Conservation (phyloP, 1,139 yeast genomes). For the Taiozyma sp. region DNA sequence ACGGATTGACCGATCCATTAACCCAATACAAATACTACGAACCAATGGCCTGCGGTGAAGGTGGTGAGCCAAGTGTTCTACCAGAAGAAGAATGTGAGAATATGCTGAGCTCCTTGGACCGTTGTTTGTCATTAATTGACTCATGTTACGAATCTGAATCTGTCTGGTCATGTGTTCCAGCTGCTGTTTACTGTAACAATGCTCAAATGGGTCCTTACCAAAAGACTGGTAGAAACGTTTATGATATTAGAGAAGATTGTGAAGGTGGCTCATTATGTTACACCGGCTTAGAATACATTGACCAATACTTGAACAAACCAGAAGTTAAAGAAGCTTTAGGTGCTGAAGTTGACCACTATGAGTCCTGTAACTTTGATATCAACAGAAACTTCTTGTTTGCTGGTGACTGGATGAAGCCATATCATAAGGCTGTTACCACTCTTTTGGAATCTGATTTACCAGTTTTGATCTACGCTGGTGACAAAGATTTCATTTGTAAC, state of each 20-base stretch:
- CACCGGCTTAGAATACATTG: slow-evolving; percentile 61
- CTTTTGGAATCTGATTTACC: slow-evolving; percentile 58
- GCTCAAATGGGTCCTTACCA: slow-evolving; percentile 86
- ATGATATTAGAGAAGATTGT: slow-evolving; percentile 87
- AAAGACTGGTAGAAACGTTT: slow-evolving; percentile 87
- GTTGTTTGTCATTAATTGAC: slow-evolving; percentile 77
- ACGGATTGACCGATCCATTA: slow-evolving; percentile 92
- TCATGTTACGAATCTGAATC: slow-evolving; percentile 77
- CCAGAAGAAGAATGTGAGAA: slow-evolving; percentile 71
- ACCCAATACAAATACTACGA: slow-evolving; percentile 84
- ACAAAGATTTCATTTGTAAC: slow-evolving; percentile 81
- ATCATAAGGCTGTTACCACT: slow-evolving; percentile 55
- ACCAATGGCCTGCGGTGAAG: slow-evolving; percentile 97
- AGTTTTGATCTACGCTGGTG: slow-evolving; percentile 78
- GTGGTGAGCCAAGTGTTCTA: slow-evolving; percentile 82
- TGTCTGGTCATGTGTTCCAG: slow-evolving; percentile 91
- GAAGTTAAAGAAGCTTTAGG: slow-evolving; percentile 79
- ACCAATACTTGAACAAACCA: slow-evolving; percentile 62
- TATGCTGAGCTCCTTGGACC: slow-evolving; percentile 70
- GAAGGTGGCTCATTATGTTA: slow-evolving; percentile 80
- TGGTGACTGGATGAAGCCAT: slow-evolving; percentile 93
- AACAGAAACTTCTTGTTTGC: slow-evolving; percentile 80
- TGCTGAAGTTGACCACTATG: slow-evolving; percentile 82
- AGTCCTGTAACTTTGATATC: slow-evolving; percentile 82
- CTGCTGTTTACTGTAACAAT: slow-evolving; percentile 85